Evolutionary conservation across 352 stramenopile genomes (phyloP).

Genomic region (Phytopythium aichiense): DNA sequence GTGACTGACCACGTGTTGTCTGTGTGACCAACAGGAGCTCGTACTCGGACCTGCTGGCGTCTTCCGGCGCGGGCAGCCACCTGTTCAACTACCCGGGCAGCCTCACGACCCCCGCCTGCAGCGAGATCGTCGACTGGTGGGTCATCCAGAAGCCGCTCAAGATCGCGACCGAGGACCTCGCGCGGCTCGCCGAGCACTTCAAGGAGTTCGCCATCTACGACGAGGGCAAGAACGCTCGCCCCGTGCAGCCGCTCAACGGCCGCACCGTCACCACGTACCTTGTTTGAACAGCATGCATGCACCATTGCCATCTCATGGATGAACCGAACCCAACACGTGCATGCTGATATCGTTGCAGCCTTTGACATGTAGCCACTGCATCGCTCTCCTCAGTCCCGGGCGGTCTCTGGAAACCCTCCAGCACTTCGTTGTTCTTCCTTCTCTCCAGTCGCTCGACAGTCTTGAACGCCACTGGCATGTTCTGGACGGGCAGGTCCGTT

Average conservation of each 20-base stretch:
- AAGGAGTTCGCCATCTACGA: slow-evolving; percentile 30
- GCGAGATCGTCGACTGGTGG: slow-evolving; percentile 63
- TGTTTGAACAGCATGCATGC: no score
- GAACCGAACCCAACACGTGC: no score
- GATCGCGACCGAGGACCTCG: slow-evolving; percentile 32
- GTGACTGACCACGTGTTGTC: no score
- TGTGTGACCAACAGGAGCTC: slow-evolving; percentile 18
- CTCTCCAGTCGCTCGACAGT: no score
- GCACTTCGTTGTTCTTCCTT: no score
- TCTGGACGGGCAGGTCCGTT: no score
- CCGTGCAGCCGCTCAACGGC: slow-evolving; percentile 33
- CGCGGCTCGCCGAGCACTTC: slow-evolving; percentile 27
- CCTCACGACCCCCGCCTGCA: slow-evolving; percentile 48
- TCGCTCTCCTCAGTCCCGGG: no score
- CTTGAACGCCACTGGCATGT: no score
- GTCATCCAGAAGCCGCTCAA: slow-evolving; percentile 44
- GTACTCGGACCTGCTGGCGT: slow-evolving; percentile 23
- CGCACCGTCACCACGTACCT: slow-evolving; percentile 14
- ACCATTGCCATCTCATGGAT: no score
- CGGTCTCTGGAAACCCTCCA: no score
- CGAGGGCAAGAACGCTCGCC: slow-evolving; percentile 39
- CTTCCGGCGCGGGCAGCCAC: slow-evolving; percentile 8
- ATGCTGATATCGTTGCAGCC: no score
- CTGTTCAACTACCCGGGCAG: slow-evolving; percentile 71
- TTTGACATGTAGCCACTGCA: no score